Percentiles rank a stretch among this genome's conserved stretches.
phyloP scores from a whole-genome alignment of 179 eudicot genomes.

The Corrigiola litoralis region DNA sequence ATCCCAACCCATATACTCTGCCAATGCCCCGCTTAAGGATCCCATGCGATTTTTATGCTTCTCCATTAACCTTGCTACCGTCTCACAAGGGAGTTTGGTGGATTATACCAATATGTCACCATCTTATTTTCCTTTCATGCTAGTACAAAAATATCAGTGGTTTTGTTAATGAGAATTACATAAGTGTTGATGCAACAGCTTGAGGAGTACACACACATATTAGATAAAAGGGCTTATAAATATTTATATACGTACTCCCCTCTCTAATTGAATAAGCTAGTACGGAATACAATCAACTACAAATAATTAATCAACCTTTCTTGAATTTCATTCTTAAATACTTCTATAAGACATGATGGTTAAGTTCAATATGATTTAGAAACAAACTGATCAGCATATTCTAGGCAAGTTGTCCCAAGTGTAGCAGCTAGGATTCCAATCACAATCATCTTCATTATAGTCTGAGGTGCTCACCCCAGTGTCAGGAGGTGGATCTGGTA shows the following conservation, averaged over 20 bases:
- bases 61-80: background rate
- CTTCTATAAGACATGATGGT: background rate
- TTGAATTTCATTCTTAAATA: background rate
- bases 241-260: slow-evolving; percentile 9
- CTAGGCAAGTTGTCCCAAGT: slow-evolving; percentile 39
- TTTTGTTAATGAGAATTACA: background rate
- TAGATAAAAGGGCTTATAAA: background rate
- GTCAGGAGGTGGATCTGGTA: slow-evolving; percentile 19
- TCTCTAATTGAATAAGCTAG: slow-evolving; percentile 4
- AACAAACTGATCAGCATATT: slow-evolving; percentile 31
- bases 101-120: too few relatives aligned
- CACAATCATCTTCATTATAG: slow-evolving; percentile 25
- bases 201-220: slow-evolving; percentile 3
- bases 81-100: too few relatives aligned
- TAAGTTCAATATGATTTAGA: background rate
- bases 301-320: background rate
- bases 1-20: slow-evolving; percentile 11
- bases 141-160: too few relatives aligned
- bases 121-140: too few relatives aligned
- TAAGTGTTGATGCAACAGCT: background rate
- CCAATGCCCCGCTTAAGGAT: slow-evolving; percentile 18
- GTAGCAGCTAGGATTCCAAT: slow-evolving; percentile 27
- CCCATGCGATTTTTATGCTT: slow-evolving; percentile 26
- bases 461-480: slow-evolving; percentile 15
- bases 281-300: background rate